Base-by-base conservation (phyloP, 2,329 filamentous ascomycete species). In the Alternaria angustiovoidea region DNA sequence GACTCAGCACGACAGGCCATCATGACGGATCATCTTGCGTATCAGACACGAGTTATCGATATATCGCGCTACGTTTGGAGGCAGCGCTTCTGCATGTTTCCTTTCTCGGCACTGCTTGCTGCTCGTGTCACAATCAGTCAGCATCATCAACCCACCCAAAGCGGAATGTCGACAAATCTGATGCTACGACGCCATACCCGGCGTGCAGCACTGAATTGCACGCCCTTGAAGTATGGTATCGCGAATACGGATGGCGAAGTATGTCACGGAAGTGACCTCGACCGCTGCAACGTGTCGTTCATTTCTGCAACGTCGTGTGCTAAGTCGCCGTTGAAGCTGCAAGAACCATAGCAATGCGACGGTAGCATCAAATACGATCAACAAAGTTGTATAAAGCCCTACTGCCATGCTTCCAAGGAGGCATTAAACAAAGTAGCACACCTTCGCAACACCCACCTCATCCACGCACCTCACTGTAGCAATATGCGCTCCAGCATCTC, bases 401-500 rank as follows among this genome's bases (percentile, higher is more conserved):
- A 1, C 4, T 2, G 11, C 28, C 44, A 5, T 14, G 3, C 5
- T 0, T 0, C 18, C 1, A 28, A 12, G 14, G 11, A 22, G 8
- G 7, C 0, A 9, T 14, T 12, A 12, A 34, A 28, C 26, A 38
- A 6, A 18, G 3, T 24, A 34, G 16, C 39, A 39, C 16, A 5
- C 43, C 43, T 18, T 46, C 38, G 7, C 46, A 51, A n/a, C 24
- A 20, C 28, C n/a, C 36, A 20, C 14, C 24, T 6, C n/a, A 26
- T n/a, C 18, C 8, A 16, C 5, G 1, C 30, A 22, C 16, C 8
- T 46, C 28, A 43, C 12, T 6, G 4, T n/a, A n/a, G 16, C 42
- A 59, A 14, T 28, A 70, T 69, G 67, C 41, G 64, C 4, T 62
- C 54, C 48, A 66, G 66, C 18, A 34, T 59, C 48, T 26, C 57